Percentiles rank a stretch among this genome's conserved stretches.
Evolutionary conservation across 2,329 filamentous ascomycete genomes (phyloP).

Genomic region (Sporothrix globosa): DNA sequence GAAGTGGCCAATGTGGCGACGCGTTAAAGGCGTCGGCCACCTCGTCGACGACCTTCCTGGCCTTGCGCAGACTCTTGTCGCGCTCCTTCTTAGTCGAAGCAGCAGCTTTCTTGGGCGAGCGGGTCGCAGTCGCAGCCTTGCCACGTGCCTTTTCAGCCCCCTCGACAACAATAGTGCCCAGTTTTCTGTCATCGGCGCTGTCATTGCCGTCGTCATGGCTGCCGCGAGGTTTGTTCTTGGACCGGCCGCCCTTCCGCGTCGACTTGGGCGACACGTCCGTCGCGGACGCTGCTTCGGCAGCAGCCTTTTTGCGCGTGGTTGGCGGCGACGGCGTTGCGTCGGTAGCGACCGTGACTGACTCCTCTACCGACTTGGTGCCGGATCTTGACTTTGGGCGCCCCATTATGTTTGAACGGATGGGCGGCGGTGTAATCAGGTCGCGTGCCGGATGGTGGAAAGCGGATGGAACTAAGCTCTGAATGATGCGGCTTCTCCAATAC

Average conservation of each 20-base stretch:
- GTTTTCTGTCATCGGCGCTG: not conserved
- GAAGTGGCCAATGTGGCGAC: conserved; percentile 9
- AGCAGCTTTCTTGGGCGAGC: not conserved
- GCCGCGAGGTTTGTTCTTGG: conserved; percentile 4
- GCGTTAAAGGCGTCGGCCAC: not conserved
- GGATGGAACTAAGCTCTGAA: too few species aligned
- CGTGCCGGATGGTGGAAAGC: not conserved
- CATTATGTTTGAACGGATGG: not conserved
- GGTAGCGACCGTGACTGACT: conserved; percentile 16
- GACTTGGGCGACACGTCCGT: not conserved
- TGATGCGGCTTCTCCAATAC: too few species aligned
- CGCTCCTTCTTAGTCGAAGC: conserved; percentile 6
- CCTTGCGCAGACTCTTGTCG: conserved; percentile 2
- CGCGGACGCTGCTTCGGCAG: not conserved
- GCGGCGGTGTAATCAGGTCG: not conserved
- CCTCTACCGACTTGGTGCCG: not conserved
- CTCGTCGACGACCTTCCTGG: conserved; percentile 14
- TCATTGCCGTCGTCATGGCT: not conserved
- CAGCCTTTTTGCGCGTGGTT: conserved; percentile 23
- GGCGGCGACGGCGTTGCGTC: conserved; percentile 26
- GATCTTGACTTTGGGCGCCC: conserved; percentile 2
- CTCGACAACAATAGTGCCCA: not conserved
- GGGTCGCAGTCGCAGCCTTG: not conserved
- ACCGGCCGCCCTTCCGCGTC: not conserved
- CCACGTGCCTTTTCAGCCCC: not conserved